A percentile compares a stretch with the other conserved stretches of the same genome.
These are phyloP conservation scores for Penicillium sp. DNA, from an alignment of 2,329 filamentous ascomycete genomes.

Conservation along the genomic window DNA sequence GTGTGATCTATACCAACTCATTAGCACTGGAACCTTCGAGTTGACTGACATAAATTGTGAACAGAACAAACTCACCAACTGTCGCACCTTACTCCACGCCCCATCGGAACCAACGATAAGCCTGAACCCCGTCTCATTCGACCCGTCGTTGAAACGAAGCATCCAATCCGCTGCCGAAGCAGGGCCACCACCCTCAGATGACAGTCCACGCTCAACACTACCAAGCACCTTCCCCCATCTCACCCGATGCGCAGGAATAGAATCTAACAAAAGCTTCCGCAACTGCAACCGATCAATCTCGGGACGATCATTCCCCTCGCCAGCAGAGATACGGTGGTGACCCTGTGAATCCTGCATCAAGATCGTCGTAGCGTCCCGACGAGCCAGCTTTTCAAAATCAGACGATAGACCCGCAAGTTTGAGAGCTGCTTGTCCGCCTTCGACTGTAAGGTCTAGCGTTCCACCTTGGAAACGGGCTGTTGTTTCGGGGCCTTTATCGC, in stretches of 20 bases:
- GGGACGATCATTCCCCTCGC: constrained; percentile 32
- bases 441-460: constrained; percentile 20
- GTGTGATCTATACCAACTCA: constrained; percentile 27
- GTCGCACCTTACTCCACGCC: constrained; percentile 44
- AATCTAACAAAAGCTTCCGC: constrained; percentile 34
- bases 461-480: constrained; percentile 17
- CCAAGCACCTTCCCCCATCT: constrained; percentile 32
- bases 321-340: constrained; percentile 1
- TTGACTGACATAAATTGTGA: neutral
- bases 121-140: constrained; percentile 36
- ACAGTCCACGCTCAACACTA: constrained; percentile 10
- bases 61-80: constrained; percentile 22
- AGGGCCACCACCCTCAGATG: neutral
- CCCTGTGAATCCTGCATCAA: constrained; percentile 7
- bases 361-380: constrained; percentile 14
- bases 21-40: neutral
- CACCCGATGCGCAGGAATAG: constrained; percentile 33
- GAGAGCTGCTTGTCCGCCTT: constrained; percentile 21
- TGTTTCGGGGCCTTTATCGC: constrained; percentile 6
- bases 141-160: constrained; percentile 32
- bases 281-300: constrained; percentile 44
- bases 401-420: constrained; percentile 18
- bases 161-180: neutral
- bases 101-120: constrained; percentile 53
- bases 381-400: constrained; percentile 18